Evolutionary conservation across 352 stramenopile genomes (phyloP), one percentile per base, ranked within the genome.

Genomic region (Blastocystis sp.): DNA sequence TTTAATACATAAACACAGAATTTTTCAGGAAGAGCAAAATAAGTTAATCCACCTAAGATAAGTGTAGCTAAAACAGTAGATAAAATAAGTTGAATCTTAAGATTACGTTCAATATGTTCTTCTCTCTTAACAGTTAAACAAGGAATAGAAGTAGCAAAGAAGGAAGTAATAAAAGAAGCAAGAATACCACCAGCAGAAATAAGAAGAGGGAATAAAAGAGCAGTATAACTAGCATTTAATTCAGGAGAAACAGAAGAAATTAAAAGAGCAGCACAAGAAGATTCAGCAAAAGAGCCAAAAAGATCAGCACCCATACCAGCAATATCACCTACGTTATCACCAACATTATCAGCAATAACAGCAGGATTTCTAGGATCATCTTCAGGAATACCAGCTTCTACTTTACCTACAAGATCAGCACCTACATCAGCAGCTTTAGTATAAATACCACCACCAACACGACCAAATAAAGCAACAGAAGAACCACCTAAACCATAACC

Each of bases 311-410:
- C 91, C 91, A 98, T 98, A 75, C 91, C 91, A 41, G 89, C 91
- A 45, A 98, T 88, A 75, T 97, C 91, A 74, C 90, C 89, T 25
- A 98, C 91, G 69, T 97, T 98, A 77, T 98, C 89, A 71, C 91
- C 91, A 39, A 98, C 91, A 71, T 97, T 97, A 74, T 98, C 91
- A 21, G 91, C 89, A 80, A 98, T 98, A 2, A 86, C 94, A 43
- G 91, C 91, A 10, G 91, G 91, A 75, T 98, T 98, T 56, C 88
- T 80, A 56, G 89, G 89, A 81, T 98, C 89, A 70, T 98, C 91
- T 71, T 98, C 90, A 19, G 88, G 88, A 65, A 98, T 96, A 71
- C 91, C 91, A 69, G 94, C 80, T 21, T 95, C 87, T 16, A 95
- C 85, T 75, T 98, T 98, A 69, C 91, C 91, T 18, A 94, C 89